Evolutionary conservation across 2,329 filamentous ascomycete genomes (phyloP), one percentile per base, ranked within the genome.

Genomic region (Penicillium paneum): DNA sequence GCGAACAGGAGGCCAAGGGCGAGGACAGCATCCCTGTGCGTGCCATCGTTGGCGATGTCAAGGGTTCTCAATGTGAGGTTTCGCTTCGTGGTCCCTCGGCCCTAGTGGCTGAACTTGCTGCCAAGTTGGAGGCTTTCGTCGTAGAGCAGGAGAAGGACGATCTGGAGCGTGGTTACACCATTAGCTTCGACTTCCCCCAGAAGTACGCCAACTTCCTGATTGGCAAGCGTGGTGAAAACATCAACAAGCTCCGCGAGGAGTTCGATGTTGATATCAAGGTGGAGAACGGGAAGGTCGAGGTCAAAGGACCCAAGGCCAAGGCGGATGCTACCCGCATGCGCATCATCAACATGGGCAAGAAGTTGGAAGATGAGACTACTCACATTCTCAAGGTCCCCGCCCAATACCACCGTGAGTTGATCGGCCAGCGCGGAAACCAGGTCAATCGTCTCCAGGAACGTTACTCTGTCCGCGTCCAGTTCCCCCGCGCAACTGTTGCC

Each of bases 291-390:
- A 92, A 92, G 75, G 91, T 97, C 46, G 91, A 96, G 74, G 85
- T 99, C 64, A 97, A 95, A 79, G 94, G 95, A 26, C 93, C 94
- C 46, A 90, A 95, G 77, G 90, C 91, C 47, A 97, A 97, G 81
- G 91, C 92, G 1, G 91, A 96, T 72, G 85, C 86, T 46, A 91
- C 90, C 60, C 94, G 89, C 73, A 78, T 86, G 36, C 86, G 96
- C 68, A 97, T 99, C 63, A 79, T 86, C 59, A 82, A 85, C 36
- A 78, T 97, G 61, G 87, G 84, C 38, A 91, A 89, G 71, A 89
- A 89, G 70, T 83, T 96, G 66, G 91, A 95, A 49, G 94, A 99
- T 66, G 94, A 99, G 78, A 86, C 89, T 5, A 96, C 88, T 1
- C 87, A 96, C 72, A 79, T 85, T 12, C 80, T 99, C 52, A 96